Evolutionary conservation across 305 asterid species (phyloP).

Genomic region (Salvia sclarea): DNA sequence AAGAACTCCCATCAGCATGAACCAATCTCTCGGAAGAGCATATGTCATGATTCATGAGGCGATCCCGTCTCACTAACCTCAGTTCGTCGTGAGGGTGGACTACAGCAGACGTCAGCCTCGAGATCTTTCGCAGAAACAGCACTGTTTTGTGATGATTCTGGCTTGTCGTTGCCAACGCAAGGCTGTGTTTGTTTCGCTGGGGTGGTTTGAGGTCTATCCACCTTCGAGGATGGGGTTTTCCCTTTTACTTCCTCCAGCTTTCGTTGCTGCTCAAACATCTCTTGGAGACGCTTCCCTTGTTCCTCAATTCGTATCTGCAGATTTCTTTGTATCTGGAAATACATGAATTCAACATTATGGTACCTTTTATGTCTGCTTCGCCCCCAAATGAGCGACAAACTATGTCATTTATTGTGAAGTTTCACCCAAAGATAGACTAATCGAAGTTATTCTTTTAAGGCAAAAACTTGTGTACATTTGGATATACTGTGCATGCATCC

Average conservation of each 20-base stretch:
- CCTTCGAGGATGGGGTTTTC: constrained; percentile 32
- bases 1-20: constrained; percentile 12
- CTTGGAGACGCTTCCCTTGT: constrained; percentile 71
- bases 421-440: neutral
- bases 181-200: constrained; percentile 20
- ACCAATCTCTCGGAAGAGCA: constrained; percentile 19
- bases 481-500: no score
- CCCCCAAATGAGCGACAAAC: neutral
- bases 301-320: constrained; percentile 84
- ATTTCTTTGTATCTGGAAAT: constrained; percentile 69
- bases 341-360: constrained; percentile 2
- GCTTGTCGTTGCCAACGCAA: constrained; percentile 15
- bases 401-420: neutral
- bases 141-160: constrained; percentile 32
- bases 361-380: neutral
- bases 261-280: constrained; percentile 72
- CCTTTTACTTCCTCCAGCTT: constrained; percentile 50
- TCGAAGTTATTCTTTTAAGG: neutral
- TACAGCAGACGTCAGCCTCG: constrained; percentile 24
- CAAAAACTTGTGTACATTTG: no score
- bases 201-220: constrained; percentile 26
- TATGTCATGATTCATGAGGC: constrained; percentile 22
- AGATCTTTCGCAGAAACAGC: constrained; percentile 26
- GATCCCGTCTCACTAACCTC: constrained; percentile 35
- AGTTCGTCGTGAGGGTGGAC: constrained; percentile 44